Evolutionary conservation across 2,329 filamentous ascomycete genomes (phyloP).

Genomic region (Atkinsonella texensis): DNA sequence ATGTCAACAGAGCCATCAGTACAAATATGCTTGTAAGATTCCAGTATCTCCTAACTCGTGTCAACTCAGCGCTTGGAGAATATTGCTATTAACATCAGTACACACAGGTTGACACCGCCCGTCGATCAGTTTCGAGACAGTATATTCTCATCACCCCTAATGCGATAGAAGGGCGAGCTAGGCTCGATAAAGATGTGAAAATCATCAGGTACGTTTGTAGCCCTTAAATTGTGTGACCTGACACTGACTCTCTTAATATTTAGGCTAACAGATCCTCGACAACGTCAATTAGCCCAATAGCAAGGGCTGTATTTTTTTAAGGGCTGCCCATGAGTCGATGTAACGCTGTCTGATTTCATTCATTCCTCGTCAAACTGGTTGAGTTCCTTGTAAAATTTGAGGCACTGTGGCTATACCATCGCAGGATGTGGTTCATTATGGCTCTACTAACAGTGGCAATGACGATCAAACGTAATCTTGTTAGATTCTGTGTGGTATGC

Average conservation of each 20-base stretch:
- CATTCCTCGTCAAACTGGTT: too few species aligned
- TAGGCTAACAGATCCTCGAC: conserved; percentile 48
- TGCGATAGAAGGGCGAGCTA: conserved; percentile 52
- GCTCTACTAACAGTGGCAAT: neutral
- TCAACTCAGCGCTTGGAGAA: neutral
- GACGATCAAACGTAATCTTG: neutral
- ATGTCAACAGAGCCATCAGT: conserved; percentile 83
- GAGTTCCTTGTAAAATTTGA: neutral
- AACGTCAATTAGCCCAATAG: conserved; percentile 29
- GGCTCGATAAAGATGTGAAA: conserved; percentile 57
- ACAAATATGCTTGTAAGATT: conserved; percentile 78
- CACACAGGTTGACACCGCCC: conserved; percentile 65
- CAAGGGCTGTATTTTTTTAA: neutral
- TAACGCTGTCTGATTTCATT: too few species aligned
- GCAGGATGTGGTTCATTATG: neutral
- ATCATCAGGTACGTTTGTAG: conserved; percentile 51
- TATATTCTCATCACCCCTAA: conserved; percentile 96
- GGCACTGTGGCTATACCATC: neutral
- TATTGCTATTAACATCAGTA: conserved; percentile 3
- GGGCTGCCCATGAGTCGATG: neutral
- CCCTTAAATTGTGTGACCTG: neutral
- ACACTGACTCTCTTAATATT: neutral
- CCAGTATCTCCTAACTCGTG: neutral
- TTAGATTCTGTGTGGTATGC: neutral
- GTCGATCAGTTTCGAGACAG: conserved; percentile 77